These are phyloP conservation scores for Patellaria atrata DNA, from an alignment of 495 filamentous ascomycete species.

Conservation along the genomic window DNA sequence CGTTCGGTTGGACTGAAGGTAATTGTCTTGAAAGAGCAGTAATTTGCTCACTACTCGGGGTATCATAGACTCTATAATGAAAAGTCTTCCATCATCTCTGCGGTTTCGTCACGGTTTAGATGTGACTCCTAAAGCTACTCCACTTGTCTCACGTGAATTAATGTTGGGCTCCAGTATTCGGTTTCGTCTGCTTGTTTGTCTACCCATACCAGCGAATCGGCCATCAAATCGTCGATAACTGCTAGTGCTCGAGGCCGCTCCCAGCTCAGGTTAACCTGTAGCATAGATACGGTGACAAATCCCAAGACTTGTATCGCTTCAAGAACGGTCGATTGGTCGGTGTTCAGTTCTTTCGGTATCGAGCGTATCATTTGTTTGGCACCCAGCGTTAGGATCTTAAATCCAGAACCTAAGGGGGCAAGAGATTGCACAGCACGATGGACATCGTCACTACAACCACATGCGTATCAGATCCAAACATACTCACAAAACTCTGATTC, in stretches of 20 bases:
- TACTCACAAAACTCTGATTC: conserved; percentile 1
- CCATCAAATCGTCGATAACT: conserved; percentile 78
- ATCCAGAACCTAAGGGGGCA: conserved; percentile 74
- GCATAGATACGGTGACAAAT: conserved; percentile 81
- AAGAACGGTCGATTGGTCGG: conserved; percentile 80
- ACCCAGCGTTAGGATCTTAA: conserved; percentile 68
- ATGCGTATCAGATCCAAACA: conserved; percentile 1
- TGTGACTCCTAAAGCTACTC: too few species aligned
- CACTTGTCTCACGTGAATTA: conserved; percentile 41
- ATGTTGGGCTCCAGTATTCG: conserved; percentile 89
- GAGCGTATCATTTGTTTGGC: conserved; percentile 78
- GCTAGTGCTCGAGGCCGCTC: conserved; percentile 71
- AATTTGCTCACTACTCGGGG: too few species aligned
- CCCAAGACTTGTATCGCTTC: conserved; percentile 78
- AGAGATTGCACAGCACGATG: conserved; percentile 78
- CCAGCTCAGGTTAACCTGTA: conserved; percentile 83
- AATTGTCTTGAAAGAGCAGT: too few species aligned
- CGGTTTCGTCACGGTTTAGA: too few species aligned
- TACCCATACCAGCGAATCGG: conserved; percentile 87
- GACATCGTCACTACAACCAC: conserved; percentile 71
- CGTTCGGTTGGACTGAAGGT: too few species aligned
- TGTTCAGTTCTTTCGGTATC: conserved; percentile 91
- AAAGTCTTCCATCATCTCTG: too few species aligned
- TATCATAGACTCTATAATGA: too few species aligned
- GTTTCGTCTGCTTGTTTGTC: conserved; percentile 74